Evolutionary conservation across 2,329 filamentous ascomycete species (phyloP), one percentile per base, ranked within the genome.

Genomic region (Aspergillus ibericus): DNA sequence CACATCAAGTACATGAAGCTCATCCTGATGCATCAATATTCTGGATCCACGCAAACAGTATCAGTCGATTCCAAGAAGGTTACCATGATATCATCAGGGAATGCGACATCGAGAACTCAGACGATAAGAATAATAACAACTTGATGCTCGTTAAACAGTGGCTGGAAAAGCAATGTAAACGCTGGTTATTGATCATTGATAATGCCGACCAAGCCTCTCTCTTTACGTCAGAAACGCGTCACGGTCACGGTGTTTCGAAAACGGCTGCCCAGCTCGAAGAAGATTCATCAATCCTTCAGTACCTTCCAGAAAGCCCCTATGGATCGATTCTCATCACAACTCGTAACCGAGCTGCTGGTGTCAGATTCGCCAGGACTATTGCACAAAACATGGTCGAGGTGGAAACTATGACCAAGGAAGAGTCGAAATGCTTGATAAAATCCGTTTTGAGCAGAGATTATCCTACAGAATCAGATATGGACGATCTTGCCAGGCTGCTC

Each of bases 121-220:
- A 55, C 5, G 51, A 53, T 5, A 57, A 59, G 20, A 46, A 34
- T 13, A 25, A 58, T 27, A 60, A 59, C 12, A 47, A 48, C 4
- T 7, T 60, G 25, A 13, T 2, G 6, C 22, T 55, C 2, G 50
- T 61, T 16, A 61, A 50, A 47, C 34, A 61, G 3, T 63, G 61
- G 61, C 59, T 63, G 1, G 61, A 61, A 44, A 54, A 56, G 36
- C 38, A 61, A 13, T 56, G 53, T 49, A 53, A 55, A 29, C 36
- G 54, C 9, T 63, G 61, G 61, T 18, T 63, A 10, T 18, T 66
- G 27, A 63, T 66, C 16, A 55, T 66, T 46, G 64, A 66, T 22
- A 65, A 65, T 18, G 63, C 60, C 15, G 64, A 66, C 13, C 55
- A 66, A 46, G 59, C 59, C 25, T 62, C 59, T 1, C 42, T 63